Base-by-base conservation (phyloP, 306 rosid genomes). In the Hylodesmum podocarpum region DNA sequence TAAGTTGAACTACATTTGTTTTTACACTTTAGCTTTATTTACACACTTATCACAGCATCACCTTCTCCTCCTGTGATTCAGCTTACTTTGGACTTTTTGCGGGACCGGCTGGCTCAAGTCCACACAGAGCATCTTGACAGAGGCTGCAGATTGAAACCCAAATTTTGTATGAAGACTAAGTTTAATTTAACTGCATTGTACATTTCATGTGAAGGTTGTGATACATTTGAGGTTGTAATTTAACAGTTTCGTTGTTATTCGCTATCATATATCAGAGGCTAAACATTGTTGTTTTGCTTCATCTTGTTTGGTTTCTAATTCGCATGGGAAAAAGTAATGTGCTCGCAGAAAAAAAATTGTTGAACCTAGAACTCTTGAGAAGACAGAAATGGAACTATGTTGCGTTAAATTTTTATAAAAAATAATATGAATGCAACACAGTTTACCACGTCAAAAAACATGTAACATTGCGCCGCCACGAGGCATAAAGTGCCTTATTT, bases 181-280 rank as follows among this genome's bases (percentile, higher is more conserved):
- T 93, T 93, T 83, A 85, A 69, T 77, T 85, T 93, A 79, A 93
- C 92, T 62, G 97, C 97, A 29, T 65, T 93, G 51, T 91, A 93
- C 80, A 76, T 91, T 83, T 66, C 84, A 58, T 89, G 98, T 78
- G 72, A 75, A 37, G 88, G 75, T 55, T 93, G 98, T 73, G 84
- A 78, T 46, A 85, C 93, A 79, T 89, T 93, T 53, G 98, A 91
- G 84, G 79, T 93, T 54, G 91, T 93, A 36, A 75, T 88, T 65
- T 92, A 82, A 82, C 72, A 70, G n/a, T 36, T 71, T 70, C 21
- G 8, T 57, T 10, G 46, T 9, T 75, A 13, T 37, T 46, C 34
- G 49, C 10, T 64, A 18, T 29, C 24, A 64, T 66, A 33, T 65
- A 16, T 40, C 47, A 29, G 25, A 28, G 59, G 41, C 50, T 72